These are phyloP conservation scores for Exophiala spinifera DNA, from an alignment of 2,329 filamentous ascomycete species.

Conservation along the genomic window DNA sequence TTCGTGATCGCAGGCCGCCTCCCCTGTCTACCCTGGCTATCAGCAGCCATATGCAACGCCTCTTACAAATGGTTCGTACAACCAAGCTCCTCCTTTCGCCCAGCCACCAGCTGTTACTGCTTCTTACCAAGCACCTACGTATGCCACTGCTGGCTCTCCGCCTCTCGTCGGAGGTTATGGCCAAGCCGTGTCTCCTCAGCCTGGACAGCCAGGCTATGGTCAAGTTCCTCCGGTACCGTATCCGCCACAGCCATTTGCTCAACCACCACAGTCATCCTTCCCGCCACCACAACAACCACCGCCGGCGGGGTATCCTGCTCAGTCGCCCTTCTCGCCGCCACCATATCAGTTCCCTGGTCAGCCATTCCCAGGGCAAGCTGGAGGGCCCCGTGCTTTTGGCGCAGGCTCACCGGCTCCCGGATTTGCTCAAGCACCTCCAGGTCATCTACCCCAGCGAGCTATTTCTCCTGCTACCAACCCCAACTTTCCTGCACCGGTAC, in stretches of 20 bases:
- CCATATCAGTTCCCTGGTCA: constrained; percentile 35
- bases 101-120: constrained; percentile 18
- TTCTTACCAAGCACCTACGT: constrained; percentile 18
- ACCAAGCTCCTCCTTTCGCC: constrained; percentile 23
- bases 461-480: constrained; percentile 29
- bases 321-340: constrained; percentile 34
- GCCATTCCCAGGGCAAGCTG: constrained; percentile 36
- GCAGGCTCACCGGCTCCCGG: constrained; percentile 41
- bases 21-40: constrained; percentile 22
- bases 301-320: constrained; percentile 25
- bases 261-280: constrained; percentile 23
- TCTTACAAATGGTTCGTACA: constrained; percentile 26
- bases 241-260: constrained; percentile 23
- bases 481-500: constrained; percentile 31
- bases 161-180: constrained; percentile 17
- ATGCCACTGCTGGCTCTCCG: constrained; percentile 15
- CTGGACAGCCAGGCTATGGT: constrained; percentile 22
- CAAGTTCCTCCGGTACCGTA: constrained; percentile 19
- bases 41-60: constrained; percentile 27
- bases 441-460: constrained; percentile 43
- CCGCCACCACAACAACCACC: constrained; percentile 18
- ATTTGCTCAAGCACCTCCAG: constrained; percentile 42
- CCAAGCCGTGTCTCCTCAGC: constrained; percentile 30
- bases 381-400: constrained; percentile 37
- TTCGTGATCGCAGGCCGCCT: constrained; percentile 12